Conservation (phyloP, 192 early-diverging fungal species). For the Linderina pennispora region DNA sequence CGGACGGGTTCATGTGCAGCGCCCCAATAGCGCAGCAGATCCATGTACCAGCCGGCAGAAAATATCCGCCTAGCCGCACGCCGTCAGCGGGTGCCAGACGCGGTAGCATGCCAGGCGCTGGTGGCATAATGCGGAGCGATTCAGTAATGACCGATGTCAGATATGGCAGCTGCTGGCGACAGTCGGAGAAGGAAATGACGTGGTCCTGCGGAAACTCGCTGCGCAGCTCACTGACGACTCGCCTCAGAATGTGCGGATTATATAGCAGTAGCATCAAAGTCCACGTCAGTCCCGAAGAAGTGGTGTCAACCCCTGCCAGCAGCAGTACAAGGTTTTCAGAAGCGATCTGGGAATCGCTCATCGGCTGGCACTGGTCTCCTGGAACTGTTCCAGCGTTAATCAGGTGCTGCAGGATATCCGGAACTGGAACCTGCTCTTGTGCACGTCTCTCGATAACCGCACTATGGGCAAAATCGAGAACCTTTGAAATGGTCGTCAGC, state of each 20-base stretch:
- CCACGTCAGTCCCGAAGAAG: slow-evolving; percentile 38
- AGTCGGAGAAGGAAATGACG: slow-evolving; percentile 12
- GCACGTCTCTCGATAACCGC: slow-evolving; percentile 18
- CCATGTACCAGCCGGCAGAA: slow-evolving; percentile 40
- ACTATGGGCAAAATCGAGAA: slow-evolving; percentile 10
- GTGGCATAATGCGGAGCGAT: slow-evolving; percentile 34
- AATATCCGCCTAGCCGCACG: slow-evolving; percentile 23
- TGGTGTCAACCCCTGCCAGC: slow-evolving; percentile 44
- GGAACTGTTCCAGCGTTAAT: too few species aligned
- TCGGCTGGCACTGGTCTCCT: not conserved
- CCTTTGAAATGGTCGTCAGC: slow-evolving; percentile 1
- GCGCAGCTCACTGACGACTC: slow-evolving; percentile 23
- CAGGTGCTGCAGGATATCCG: slow-evolving; percentile 32
- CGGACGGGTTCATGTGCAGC: slow-evolving; percentile 25
- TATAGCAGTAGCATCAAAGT: slow-evolving; percentile 30
- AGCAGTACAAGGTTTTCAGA: slow-evolving; percentile 38
- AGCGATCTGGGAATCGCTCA: slow-evolving; percentile 32
- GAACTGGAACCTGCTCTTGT: not conserved
- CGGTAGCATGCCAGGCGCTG: slow-evolving; percentile 32
- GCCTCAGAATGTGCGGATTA: slow-evolving; percentile 24
- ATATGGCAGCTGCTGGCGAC: slow-evolving; percentile 25
- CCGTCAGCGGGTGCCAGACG: slow-evolving; percentile 28
- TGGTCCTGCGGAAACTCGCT: slow-evolving; percentile 10
- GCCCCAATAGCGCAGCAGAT: slow-evolving; percentile 25
- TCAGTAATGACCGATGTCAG: slow-evolving; percentile 40